These are phyloP conservation scores for Quercus wislizeni DNA, from an alignment of 306 rosid species.

Conservation along the genomic window DNA sequence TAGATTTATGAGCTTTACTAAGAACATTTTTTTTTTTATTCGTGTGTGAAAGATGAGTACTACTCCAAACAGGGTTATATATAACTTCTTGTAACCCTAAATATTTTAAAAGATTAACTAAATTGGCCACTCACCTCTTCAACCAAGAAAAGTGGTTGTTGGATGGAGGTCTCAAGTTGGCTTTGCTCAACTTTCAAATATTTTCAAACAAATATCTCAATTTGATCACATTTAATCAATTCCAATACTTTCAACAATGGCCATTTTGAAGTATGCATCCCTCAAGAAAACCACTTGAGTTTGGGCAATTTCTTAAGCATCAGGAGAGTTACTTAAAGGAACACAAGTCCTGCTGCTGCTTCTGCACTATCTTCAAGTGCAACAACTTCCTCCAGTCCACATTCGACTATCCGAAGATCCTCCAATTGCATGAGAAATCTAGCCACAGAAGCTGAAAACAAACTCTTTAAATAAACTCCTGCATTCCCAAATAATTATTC, in stretches of 20 bases:
- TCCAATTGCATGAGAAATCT: neutral
- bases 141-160: neutral
- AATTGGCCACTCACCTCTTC: slow-evolving; percentile 4
- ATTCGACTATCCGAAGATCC: neutral
- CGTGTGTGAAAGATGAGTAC: too few relatives aligned
- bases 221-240: neutral
- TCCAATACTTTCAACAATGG: neutral
- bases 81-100: too few relatives aligned
- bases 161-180: neutral
- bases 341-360: neutral
- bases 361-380: neutral
- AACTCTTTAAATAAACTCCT: neutral
- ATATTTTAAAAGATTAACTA: too few relatives aligned
- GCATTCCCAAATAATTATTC: neutral
- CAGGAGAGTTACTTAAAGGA: neutral
- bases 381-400: slow-evolving; percentile 15
- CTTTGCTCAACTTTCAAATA: neutral
- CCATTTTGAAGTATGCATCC: slow-evolving; percentile 14
- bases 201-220: neutral
- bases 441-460: slow-evolving; percentile 15
- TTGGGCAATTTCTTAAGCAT: neutral
- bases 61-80: too few relatives aligned
- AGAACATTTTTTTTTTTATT: too few relatives aligned
- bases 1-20: too few relatives aligned
- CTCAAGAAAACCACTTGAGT: slow-evolving; percentile 13